These are phyloP conservation scores for Trypanosoma theileri DNA, from an alignment of 208 protist genomes.

Conservation along the genomic window DNA sequence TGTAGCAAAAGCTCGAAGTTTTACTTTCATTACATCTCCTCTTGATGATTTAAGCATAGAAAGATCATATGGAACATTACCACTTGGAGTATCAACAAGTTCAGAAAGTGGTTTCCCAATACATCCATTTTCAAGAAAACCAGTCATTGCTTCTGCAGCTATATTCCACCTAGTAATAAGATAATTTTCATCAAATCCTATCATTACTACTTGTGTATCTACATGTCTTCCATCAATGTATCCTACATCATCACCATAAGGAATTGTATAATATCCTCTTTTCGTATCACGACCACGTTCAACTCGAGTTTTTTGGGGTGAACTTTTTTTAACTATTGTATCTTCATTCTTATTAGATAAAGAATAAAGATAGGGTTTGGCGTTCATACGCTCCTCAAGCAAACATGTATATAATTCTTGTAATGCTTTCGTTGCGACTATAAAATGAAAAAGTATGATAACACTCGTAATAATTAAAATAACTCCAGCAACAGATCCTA, in stretches of 20 bases:
- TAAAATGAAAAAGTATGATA: conserved; percentile 42
- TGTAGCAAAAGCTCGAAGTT: conserved; percentile 73
- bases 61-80: conserved; percentile 27
- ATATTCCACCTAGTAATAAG: conserved; percentile 86
- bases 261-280: conserved; percentile 78
- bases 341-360: background rate
- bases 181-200: conserved; percentile 77
- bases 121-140: conserved; percentile 77
- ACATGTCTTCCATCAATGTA: conserved; percentile 87
- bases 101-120: conserved; percentile 84
- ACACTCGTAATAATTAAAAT: conserved; percentile 46
- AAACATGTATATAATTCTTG: conserved; percentile 54
- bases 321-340: background rate
- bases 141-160: conserved; percentile 83
- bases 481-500: conserved; percentile 47
- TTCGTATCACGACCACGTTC: conserved; percentile 40
- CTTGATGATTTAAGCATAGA: conserved; percentile 39
- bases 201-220: conserved; percentile 87
- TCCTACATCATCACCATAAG: conserved; percentile 63
- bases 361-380: background rate
- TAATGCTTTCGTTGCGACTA: conserved; percentile 43
- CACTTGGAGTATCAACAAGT: conserved; percentile 65
- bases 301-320: background rate
- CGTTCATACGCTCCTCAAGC: conserved; percentile 50
- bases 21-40: conserved; percentile 68